Base-by-base conservation (phyloP, 140 eudicot species). In the Stevia rebaudiana region DNA sequence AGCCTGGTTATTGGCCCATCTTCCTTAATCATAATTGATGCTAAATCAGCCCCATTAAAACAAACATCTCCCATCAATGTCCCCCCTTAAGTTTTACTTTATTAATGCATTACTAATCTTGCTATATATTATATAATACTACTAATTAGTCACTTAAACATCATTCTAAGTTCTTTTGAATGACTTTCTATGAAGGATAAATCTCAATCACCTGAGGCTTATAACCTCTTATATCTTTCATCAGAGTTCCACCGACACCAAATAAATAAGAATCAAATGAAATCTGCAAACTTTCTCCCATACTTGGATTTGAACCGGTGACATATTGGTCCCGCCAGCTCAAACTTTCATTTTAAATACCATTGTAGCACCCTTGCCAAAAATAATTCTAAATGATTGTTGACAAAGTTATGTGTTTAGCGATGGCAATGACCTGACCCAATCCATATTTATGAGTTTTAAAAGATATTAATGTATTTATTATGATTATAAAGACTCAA, bases 1-100 rank as follows among this genome's bases (percentile, higher is more conserved):
- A 82, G 86, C 69, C 55, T 78, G 84, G 76, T 78, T 65, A 54
- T 13, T 66, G 79, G 71, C 67, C 84, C 79, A 66, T 64, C 57
- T 33, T 57, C 59, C 46, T 72, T 70, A 62, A 74, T 74, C 56
- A 70, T 74, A 46, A 74, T 67, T 75, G 49, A 73, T 73, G 37
- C 68, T 54, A 47, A 49, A 54, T 55, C 21, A 65, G 65, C 73
- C 78, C 73, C 72, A 74, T 73, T 13, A 49, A 65, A 73, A 74
- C 68, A 65, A 74, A 74, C 73, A 66, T 47, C 73, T 65, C 65
- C 44, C 72, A 73, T 73, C 73, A 65, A 47, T 70, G 55, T 18
- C 65, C 54, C 65, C 55, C 21, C 64, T 53, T 17, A 52, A 72
- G n/a, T n/a, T 53, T 72, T 56, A 57, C 8, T 72, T 63, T 35